Evolutionary conservation across 1,284 basidiomycete genomes (phyloP), one percentile per base, ranked within the genome.

Genomic region (Nidula niveotomentosa): DNA sequence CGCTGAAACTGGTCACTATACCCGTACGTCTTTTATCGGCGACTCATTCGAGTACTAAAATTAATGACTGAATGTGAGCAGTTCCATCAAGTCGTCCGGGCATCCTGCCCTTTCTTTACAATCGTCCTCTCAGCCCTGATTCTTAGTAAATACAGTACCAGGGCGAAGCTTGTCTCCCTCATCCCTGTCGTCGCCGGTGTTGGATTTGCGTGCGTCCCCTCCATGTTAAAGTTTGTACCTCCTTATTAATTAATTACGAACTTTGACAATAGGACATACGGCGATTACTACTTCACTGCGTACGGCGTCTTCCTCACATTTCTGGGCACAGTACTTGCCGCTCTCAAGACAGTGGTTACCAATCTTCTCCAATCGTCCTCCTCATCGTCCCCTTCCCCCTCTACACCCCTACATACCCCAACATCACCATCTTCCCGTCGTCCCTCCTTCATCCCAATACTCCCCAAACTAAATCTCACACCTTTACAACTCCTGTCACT

Each of bases 61-160:
- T 48, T n/a, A 45, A n/a, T 48, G 34, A 48, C 33, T 30, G 36
- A 17, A 34, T 51, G 12, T 36, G 48, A n/a, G 33, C 10, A 95
- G 92, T 94, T 97, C 64, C 95, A 98, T 69, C 95, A 97, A 77
- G 93, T 97, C 52, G 87, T 97, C 36, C 88, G 95, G n/a, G 91
- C 94, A 1, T 84, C 91, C 6, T 91, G 94, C 0, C 95, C 95
- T 0, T 80, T 97, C 52, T 97, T 97, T 74, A 94, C 91, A 2
- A 88, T 96, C 60, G 53, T 88, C 46, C 82, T 96, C 58, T 87
- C 93, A 0, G 77, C 82, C 51, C 49, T 80, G 2, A 65, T 91
- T 18, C 77, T 88, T 33, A 77, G 81, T 35, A 71, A 75, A 4
- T 73, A 71, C 1, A 79, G 80, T 55, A 87, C 77, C 62, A 76